Evolutionary conservation across 805 yeast genomes (phyloP), one percentile per base, ranked within the genome.

Genomic region (Saccharomyces kudriavzevii): DNA sequence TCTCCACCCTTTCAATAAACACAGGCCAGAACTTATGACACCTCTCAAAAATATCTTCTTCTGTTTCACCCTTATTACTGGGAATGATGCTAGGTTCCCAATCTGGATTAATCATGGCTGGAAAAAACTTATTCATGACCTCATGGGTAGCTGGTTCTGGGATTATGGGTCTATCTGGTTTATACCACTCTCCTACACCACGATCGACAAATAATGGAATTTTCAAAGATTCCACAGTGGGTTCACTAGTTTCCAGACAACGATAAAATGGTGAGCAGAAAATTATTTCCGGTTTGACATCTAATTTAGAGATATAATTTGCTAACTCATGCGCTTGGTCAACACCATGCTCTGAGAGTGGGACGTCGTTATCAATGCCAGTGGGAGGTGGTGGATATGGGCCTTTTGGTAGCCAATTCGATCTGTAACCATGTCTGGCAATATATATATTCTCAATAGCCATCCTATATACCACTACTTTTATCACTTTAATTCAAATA

Each of bases 101-200:
- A n/a, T 72, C 74, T 48, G 59, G 58, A 13, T 68, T 67, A 45
- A 80, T 60, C 6, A 79, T 72, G 8, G 67, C 66, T 0, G 77
- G 74, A 67, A 90, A 90, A 57, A 80, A 82, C 43, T 68, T 61
- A 43, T 72, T 65, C 59, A 89, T 73, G 1, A 69, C 60, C 20
- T 73, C 76, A 50, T 71, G 69, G n/a, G 75, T 67, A 0, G 85
- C 89, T 1, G 96, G 91, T 35, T 70, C 71, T 2, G 97, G 95
- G 56, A 85, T 80, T 24, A 80, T 73, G 2, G 74, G 74, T 60
- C 96, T 74, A 43, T 78, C 79, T 17, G 79, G 81, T 60, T 81
- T 80, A 65, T 87, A 91, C 94, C 96, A 89, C 70, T 91, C 98
- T 26, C 96, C 96, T 22, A 91, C 76, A 1, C 97, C 97, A 52